Conservation (phyloP, 352 stramenopile genomes). For the Phytopythium ostracodes region DNA sequence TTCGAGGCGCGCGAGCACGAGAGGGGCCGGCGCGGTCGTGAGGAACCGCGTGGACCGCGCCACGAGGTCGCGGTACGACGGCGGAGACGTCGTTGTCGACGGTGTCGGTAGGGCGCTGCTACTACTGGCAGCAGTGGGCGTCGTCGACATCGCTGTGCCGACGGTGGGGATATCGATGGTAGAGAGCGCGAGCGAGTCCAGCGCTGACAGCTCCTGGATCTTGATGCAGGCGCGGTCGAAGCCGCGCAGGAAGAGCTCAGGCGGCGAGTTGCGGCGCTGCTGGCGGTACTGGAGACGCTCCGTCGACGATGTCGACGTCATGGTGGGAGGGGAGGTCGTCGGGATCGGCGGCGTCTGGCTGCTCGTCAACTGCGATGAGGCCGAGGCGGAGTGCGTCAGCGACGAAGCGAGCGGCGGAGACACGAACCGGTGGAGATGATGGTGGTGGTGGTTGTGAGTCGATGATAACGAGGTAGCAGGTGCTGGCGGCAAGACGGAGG, state of each 20-base stretch:
- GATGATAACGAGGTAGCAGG: not conserved
- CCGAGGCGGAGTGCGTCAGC: not conserved
- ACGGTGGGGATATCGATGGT: not conserved
- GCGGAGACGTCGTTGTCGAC: constrained; percentile 14
- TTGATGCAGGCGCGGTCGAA: constrained; percentile 46
- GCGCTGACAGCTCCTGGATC: constrained; percentile 30
- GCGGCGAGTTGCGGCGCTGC: constrained; percentile 61
- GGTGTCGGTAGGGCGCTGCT: not conserved
- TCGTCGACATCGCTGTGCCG: not conserved
- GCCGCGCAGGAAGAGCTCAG: constrained; percentile 52
- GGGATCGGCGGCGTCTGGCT: not conserved
- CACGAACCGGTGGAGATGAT: constrained; percentile 25
- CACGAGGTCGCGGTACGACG: constrained; percentile 62
- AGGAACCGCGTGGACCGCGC: constrained; percentile 69
- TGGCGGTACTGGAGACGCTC: constrained; percentile 3
- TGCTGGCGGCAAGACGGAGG: not conserved
- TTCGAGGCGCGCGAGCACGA: constrained; percentile 71
- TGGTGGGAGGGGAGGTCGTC: constrained; percentile 7
- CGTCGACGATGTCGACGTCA: constrained; percentile 12
- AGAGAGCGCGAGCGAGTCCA: constrained; percentile 3
- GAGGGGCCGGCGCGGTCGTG: constrained; percentile 51
- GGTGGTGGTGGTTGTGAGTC: not conserved
- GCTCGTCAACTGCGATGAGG: not conserved
- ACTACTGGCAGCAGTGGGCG: not conserved
- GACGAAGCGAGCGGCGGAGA: constrained; percentile 53